Base-by-base conservation (phyloP, 345 rosid genomes). In the Lumnitzera racemosa region DNA sequence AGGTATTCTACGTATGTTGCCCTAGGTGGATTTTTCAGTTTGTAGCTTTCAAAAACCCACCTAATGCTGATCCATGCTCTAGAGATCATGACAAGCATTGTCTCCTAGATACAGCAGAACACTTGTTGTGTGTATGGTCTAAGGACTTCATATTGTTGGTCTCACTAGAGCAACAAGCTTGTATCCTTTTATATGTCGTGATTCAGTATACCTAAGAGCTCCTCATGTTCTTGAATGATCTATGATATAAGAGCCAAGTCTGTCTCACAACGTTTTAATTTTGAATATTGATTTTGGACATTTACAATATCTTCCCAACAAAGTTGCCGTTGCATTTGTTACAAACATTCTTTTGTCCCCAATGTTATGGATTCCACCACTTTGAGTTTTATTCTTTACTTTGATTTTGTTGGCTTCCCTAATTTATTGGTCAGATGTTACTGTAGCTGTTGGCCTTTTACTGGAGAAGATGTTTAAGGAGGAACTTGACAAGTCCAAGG, bases 1-100 rank as follows among this genome's bases (percentile, higher is more conserved):
- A 94, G 80, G 86, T 94, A 59, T 86, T 88, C 72, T 95, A 97
- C 63, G 57, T 87, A 48, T 68, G 83, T 70, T 94, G 97, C 80
- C 83, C 88, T 62, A 79, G 81, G 70, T 90, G 97, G 99, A 84
- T 90, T 58, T 78, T 94, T 66, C 97, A 94, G 54, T 87, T 87
- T 78, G 81, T 90, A 55, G 87, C 85, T 71, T 76, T 94, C 63
- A 77, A 73, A 59, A 81, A 82, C 68, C 90, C 95, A 51, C 87
- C 95, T 24, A 61, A 67, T 66, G 70, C 78, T 55, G 73, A 68
- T 79, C 53, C 71, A 31, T 83, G 61, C 53, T 63, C 66, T 31
- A 78, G 74, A 78, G 84, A 76, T 67, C 58, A 72, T 41, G 47
- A 70, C 51, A 58, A 61, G 8, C 66, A 60, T n/a, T 72, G 70